Percentiles rank a stretch among this genome's conserved stretches.
Evolutionary conservation across 257 asterid species (phyloP).

Genomic region (Verbascum thapsus): DNA sequence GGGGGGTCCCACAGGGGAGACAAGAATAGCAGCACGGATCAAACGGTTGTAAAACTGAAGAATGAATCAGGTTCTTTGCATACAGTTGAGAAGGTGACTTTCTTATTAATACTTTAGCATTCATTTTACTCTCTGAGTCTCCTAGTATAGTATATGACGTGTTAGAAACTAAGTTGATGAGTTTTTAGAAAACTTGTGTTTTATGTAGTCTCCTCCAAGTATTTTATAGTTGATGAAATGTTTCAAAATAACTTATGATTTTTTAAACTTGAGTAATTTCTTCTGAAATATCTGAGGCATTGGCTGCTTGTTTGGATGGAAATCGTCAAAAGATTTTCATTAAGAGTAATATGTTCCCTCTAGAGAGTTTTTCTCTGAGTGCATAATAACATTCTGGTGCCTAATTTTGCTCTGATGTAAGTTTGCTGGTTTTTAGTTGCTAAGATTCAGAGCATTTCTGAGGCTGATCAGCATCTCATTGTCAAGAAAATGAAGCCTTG

Average conservation of each 20-base stretch:
- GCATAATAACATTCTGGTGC: background rate
- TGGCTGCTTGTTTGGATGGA: background rate
- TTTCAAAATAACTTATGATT: background rate
- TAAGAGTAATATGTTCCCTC: background rate
- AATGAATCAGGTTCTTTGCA: slow-evolving; percentile 41
- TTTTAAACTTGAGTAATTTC: background rate
- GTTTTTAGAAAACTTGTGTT: slow-evolving; percentile 4
- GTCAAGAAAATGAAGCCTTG: background rate
- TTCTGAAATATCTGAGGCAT: background rate
- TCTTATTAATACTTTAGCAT: slow-evolving; percentile 10
- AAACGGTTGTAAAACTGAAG: slow-evolving; percentile 34
- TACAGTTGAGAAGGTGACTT: slow-evolving; percentile 47
- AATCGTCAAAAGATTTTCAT: no score
- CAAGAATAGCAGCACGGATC: slow-evolving; percentile 27
- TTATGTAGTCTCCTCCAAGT: background rate
- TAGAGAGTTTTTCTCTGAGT: background rate
- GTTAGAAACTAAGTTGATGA: slow-evolving; percentile 1
- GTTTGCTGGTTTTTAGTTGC: slow-evolving; percentile 12
- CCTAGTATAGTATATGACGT: no score
- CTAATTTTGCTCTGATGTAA: slow-evolving; percentile 8
- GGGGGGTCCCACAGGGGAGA: slow-evolving; percentile 31
- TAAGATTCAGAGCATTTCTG: background rate
- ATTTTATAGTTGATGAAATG: background rate
- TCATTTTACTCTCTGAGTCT: background rate
- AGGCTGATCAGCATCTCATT: background rate